A percentile compares a stretch with the other conserved stretches of the same genome.
These are phyloP conservation scores for Yarrowia sp. DNA, from an alignment of 805 yeast genomes.

Conservation along the genomic window DNA sequence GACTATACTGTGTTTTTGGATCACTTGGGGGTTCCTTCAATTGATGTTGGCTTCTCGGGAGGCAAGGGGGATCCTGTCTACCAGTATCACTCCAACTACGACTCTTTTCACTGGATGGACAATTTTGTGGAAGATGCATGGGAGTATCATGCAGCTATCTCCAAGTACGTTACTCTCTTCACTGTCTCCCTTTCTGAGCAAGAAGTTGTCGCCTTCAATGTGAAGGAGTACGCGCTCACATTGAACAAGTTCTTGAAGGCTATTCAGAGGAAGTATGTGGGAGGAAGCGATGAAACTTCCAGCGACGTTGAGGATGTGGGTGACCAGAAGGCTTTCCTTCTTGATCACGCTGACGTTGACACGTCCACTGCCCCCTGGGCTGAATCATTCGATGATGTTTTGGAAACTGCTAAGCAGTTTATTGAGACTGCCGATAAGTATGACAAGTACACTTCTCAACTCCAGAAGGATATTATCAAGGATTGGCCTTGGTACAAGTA, in stretches of 20 bases:
- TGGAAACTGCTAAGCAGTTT: constrained; percentile 32
- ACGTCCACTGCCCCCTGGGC: background rate
- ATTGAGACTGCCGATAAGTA: constrained; percentile 41
- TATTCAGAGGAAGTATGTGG: constrained; percentile 42
- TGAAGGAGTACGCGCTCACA: constrained; percentile 44
- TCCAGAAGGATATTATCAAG: constrained; percentile 51
- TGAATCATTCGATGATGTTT: background rate
- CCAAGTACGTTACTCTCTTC: constrained; percentile 53
- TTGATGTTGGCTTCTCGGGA: constrained; percentile 56
- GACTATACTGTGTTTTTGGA: constrained; percentile 54
- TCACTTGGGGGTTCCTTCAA: constrained; percentile 44
- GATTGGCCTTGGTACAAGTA: constrained; percentile 78
- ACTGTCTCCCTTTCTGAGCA: constrained; percentile 50
- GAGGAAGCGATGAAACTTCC: no score
- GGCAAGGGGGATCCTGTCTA: constrained; percentile 55
- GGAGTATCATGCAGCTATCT: constrained; percentile 54
- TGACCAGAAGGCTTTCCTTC: no score
- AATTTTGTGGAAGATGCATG: constrained; percentile 62
- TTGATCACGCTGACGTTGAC: background rate
- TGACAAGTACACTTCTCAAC: constrained; percentile 48
- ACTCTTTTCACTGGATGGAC: constrained; percentile 69
- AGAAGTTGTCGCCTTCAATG: constrained; percentile 47
- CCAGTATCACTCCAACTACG: constrained; percentile 75
- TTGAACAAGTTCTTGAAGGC: constrained; percentile 43
- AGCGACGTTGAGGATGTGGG: no score